Conservation (phyloP, 1,284 basidiomycete species). For the Ustilago bromivora region DNA sequence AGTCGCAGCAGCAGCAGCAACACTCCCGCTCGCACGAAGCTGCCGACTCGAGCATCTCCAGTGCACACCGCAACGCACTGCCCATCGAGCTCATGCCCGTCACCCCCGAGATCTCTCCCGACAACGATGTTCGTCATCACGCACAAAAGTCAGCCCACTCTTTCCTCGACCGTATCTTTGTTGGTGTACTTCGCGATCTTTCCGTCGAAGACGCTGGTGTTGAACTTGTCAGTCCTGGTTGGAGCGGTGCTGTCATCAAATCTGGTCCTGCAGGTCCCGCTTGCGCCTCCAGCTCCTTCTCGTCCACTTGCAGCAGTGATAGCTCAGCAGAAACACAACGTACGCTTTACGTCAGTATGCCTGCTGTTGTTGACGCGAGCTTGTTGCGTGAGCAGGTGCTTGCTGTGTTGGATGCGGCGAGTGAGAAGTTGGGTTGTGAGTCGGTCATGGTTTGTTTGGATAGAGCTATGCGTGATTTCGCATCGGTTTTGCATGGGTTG, state of each 20-base stretch:
- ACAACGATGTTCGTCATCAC: conserved; percentile 54
- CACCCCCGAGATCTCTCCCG: conserved; percentile 63
- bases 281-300: conserved; percentile 22
- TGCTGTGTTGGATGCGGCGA: conserved; percentile 59
- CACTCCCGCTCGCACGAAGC: background rate
- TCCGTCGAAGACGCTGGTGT: conserved; percentile 59
- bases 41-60: conserved; percentile 18
- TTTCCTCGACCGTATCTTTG: conserved; percentile 57
- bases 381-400: conserved; percentile 60
- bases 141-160: conserved; percentile 52
- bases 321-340: conserved; percentile 47
- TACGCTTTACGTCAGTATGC: conserved; percentile 64
- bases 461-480: conserved; percentile 48
- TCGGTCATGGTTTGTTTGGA: conserved; percentile 59
- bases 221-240: conserved; percentile 60
- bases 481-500: conserved; percentile 57
- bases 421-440: conserved; percentile 55
- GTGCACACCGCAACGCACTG: conserved; percentile 18
- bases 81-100: conserved; percentile 51
- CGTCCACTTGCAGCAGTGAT: conserved; percentile 27
- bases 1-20: conserved; percentile 15
- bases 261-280: conserved; percentile 10
- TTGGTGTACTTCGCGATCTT: conserved; percentile 30
- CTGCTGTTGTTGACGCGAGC: conserved; percentile 38
- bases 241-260: conserved; percentile 62